Evolutionary conservation across 179 eudicot species (phyloP).

Genomic region (Patellifolia procumbens): DNA sequence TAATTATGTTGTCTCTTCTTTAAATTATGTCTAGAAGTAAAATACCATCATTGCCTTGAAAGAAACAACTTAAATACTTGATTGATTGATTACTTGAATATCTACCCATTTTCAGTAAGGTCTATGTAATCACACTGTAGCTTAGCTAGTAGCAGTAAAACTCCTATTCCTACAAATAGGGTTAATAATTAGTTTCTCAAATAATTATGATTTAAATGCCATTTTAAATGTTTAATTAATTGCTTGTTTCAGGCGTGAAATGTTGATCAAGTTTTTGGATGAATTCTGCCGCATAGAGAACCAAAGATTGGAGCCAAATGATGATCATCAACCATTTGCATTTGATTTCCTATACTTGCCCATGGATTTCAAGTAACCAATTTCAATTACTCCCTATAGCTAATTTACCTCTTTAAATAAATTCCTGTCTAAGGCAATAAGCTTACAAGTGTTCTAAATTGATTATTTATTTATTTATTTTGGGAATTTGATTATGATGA

Average conservation of each 20-base stretch:
- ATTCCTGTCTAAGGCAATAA: background rate
- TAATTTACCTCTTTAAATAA: background rate
- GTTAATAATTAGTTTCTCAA: conserved; percentile 11
- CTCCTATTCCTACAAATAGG: background rate
- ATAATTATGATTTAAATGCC: background rate
- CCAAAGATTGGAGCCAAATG: conserved; percentile 8
- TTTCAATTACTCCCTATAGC: too few species aligned
- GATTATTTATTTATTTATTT: too few species aligned
- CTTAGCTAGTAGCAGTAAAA: background rate
- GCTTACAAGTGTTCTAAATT: background rate
- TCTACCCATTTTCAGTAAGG: conserved; percentile 1
- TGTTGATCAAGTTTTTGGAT: conserved; percentile 29
- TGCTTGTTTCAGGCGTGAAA: conserved; percentile 23
- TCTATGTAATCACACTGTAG: background rate
- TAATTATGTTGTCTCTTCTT: background rate
- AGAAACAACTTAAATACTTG: background rate
- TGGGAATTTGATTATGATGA: background rate
- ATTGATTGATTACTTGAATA: background rate
- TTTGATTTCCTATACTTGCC: conserved; percentile 34
- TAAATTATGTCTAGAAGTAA: background rate
- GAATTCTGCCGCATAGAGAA: conserved; percentile 25
- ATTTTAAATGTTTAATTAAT: background rate
- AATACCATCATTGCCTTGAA: background rate
- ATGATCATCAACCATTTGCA: conserved; percentile 17
- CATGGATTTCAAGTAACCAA: conserved; percentile 28